A percentile compares a stretch with the other conserved stretches of the same genome.
phyloP scores from a whole-genome alignment of 805 yeast genomes.

The Candida bentonensis region DNA sequence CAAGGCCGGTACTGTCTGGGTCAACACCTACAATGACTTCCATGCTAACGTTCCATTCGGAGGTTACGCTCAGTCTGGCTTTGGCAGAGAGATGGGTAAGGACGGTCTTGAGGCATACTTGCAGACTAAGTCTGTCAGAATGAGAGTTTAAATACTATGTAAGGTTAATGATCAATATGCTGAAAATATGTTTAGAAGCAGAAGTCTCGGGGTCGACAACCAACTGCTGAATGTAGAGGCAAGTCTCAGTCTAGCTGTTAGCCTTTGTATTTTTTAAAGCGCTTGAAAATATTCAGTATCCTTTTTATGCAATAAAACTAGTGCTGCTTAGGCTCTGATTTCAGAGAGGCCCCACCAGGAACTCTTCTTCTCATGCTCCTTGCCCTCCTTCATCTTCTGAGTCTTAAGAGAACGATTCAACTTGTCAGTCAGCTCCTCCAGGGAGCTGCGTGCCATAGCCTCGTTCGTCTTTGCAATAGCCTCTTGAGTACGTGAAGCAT shows the following conservation, averaged over 20 bases:
- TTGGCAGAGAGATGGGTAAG: conserved; percentile 71
- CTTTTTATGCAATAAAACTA: too few relatives aligned
- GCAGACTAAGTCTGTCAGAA: conserved; percentile 63
- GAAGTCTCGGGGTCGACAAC: too few relatives aligned
- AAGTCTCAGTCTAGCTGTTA: too few relatives aligned
- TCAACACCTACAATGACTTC: conserved; percentile 55
- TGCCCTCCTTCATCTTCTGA: neutral
- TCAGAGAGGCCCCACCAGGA: neutral
- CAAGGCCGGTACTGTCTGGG: conserved; percentile 56
- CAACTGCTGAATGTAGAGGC: too few relatives aligned
- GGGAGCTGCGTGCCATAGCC: conserved; percentile 17
- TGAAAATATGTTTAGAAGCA: too few relatives aligned
- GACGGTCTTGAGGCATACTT: conserved; percentile 60
- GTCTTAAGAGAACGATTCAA: too few relatives aligned
- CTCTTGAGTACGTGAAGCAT: conserved; percentile 5
- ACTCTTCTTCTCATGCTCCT: neutral
- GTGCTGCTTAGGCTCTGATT: neutral
- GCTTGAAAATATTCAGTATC: too few relatives aligned
- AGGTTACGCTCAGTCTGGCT: conserved; percentile 66
- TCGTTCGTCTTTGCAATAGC: conserved; percentile 14
- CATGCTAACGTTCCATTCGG: conserved; percentile 63
- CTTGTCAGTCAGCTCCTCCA: conserved; percentile 15
- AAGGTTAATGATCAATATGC: neutral
- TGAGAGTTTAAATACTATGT: conserved; percentile 16
- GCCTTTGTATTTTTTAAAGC: too few relatives aligned